Conservation (phyloP, 345 rosid species). For the Eucalyptus shirleyi region DNA sequence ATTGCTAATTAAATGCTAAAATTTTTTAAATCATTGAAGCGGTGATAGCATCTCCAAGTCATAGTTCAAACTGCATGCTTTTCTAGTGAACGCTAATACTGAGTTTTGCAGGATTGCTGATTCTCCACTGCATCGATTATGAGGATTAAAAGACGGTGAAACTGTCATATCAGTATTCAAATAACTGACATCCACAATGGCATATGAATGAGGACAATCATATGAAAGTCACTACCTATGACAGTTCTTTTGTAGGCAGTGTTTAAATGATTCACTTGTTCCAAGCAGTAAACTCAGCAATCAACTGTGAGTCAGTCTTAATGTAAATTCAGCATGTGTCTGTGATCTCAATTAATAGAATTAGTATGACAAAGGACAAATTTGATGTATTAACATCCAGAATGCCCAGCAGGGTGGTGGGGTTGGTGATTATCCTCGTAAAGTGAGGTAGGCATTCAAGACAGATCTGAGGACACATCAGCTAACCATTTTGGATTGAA, state of each 20-base stretch:
- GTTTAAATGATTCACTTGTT: neutral
- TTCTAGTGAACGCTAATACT: neutral
- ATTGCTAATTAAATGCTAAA: neutral
- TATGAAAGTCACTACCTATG: neutral
- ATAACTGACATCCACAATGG: neutral
- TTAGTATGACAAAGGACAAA: neutral
- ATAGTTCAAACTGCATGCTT: neutral
- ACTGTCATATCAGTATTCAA: neutral
- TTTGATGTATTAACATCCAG: accelerated
- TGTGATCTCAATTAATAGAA: neutral
- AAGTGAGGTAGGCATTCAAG: neutral
- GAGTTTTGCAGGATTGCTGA: neutral
- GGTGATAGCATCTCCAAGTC: neutral
- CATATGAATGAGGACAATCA: neutral
- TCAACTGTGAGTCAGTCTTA: neutral
- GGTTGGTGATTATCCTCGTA: neutral
- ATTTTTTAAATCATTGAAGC: neutral
- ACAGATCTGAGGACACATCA: neutral
- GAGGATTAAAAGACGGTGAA: neutral
- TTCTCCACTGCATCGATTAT: neutral
- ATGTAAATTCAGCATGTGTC: neutral
- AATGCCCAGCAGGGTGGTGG: neutral
- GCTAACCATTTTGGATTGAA: neutral
- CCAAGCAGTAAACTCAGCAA: neutral
- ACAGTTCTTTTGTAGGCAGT: neutral